Base-by-base conservation (phyloP, 2,329 filamentous ascomycete genomes). In the Berkeleyomyces rouxiae region DNA sequence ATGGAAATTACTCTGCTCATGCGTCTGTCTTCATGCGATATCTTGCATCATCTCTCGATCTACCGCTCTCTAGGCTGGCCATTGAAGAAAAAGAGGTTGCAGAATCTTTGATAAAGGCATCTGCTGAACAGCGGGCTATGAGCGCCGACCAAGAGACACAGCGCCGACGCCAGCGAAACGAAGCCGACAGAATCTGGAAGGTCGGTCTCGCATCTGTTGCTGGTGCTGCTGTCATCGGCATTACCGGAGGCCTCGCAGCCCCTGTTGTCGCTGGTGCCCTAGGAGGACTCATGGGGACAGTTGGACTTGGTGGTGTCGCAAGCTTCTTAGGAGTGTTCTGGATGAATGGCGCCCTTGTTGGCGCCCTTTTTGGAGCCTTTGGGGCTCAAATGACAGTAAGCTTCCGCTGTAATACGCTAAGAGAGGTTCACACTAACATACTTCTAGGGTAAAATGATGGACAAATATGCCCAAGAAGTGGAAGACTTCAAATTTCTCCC, bases 161-260 rank as follows among this genome's bases (percentile, higher is more conserved):
- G 69, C 87, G 87, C 70, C 83, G 86, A 61, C 80, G 80, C 11
- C 84, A 91, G 66, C 81, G 88, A 64, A 87, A 86, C 62, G 83
- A 87, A 67, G 74, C 80, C 7, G 78, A 82, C 23, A 78, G 90
- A 7, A 87, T 87, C 71, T 95, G 89, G 88, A 96, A 96, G 71
- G 90, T 96, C 23, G 90, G 91, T 0, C 77, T 96, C 36, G 92
- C 91, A 0, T 88, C 87, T 7, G 89, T 95, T 0, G 90, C 89
- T 0, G 92, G 92, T 9, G 92, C 92, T 1, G 88, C 88, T 0
- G 76, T 96, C 1, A 91, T 96, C n/a, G 91, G 91, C 4, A 82
- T 96, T 3, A 96, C 90, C 0, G 91, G 91, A 16, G 91, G 91
- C 1, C 78, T 96, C n/a, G 91, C 91, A 0, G 90, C 91, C 0